These are phyloP conservation scores for Trypanosoma brucei DNA, from an alignment of 208 protist species.

Conservation along the genomic window DNA sequence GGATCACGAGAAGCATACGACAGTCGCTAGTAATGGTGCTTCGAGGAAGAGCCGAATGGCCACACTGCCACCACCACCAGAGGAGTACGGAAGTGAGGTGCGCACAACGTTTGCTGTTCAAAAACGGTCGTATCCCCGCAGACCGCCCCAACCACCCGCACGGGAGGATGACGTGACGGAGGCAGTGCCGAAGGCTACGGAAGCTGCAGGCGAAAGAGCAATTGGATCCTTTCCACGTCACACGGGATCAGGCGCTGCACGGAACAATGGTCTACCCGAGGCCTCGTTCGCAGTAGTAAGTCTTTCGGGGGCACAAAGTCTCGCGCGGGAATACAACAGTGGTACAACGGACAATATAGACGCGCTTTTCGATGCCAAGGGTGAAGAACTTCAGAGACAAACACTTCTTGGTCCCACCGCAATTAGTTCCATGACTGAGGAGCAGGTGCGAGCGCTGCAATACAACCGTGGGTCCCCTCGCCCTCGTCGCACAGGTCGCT, in stretches of 20 bases:
- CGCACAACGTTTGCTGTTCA: conserved; percentile 13
- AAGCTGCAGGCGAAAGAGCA: neutral
- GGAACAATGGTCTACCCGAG: neutral
- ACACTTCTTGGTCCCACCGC: conserved; percentile 15
- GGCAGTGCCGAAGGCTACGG: conserved; percentile 12
- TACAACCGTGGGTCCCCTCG: conserved; percentile 16
- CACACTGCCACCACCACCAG: conserved; percentile 20
- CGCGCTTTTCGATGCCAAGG: conserved; percentile 16
- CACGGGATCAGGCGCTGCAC: neutral
- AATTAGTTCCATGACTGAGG: conserved; percentile 10
- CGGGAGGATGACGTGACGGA: conserved; percentile 45
- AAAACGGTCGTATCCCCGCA: conserved; percentile 32
- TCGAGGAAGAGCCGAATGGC: conserved; percentile 1
- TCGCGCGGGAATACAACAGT: conserved; percentile 13
- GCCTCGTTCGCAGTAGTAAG: conserved; percentile 20
- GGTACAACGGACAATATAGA: neutral
- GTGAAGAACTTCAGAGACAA: conserved; percentile 1
- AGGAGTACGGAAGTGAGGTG: conserved; percentile 18
- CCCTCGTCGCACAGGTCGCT: conserved; percentile 16
- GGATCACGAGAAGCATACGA: neutral
- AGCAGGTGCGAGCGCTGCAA: conserved; percentile 16
- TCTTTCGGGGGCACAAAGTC: conserved; percentile 12
- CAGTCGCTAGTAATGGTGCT: neutral
- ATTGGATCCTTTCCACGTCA: neutral
- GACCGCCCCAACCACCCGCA: conserved; percentile 20